Base-by-base conservation (phyloP, 1,139 yeast genomes). In the Meyerozyma carpophila region DNA sequence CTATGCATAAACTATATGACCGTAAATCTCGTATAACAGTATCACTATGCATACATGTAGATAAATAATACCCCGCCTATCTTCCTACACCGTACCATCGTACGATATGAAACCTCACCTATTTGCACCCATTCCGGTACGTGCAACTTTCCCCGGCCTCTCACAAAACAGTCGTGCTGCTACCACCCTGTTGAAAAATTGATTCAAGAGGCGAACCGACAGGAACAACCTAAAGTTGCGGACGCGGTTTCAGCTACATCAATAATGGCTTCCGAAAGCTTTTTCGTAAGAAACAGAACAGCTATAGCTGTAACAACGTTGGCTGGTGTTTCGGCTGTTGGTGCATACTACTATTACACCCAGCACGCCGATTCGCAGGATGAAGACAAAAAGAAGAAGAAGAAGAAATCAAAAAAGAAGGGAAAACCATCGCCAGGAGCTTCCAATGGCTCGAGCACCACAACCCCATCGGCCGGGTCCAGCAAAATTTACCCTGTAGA, bases 301-400 rank as follows among this genome's bases (percentile, higher is more conserved):
- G 84, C 84, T 36, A 70, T 83, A 43, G 68, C 75, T 36, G 65
- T 80, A 41, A 74, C 86, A 29, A 78, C 87, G 3, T 71, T 79
- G 46, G 83, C 84, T 36, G 84, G 84, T 47, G 75, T 75, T 41
- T 70, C 83, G 39, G 79, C 84, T 28, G 80, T 77, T 41, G 81
- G 80, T n/a, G 82, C 84, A 40, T 76, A 77, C 41, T 75, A 74
- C 54, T 78, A 76, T 55, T 75, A 75, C 50, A 60, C 69, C 46
- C 66, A 64, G 45, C 72, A 66, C 48, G 61, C 62, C 39, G 48
- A 57, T 57, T 45, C 49, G 11, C 32, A 53, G 20, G 56, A 51
- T 6, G 43, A 49, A 29, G 47, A 50, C 40, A 48, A 57, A 32
- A 56, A 62, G 42, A 56, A 57, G 47, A 63, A 61, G 53, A 68